Conservation (phyloP, 1,284 basidiomycete species). For the Ustilago xerochloae region DNA sequence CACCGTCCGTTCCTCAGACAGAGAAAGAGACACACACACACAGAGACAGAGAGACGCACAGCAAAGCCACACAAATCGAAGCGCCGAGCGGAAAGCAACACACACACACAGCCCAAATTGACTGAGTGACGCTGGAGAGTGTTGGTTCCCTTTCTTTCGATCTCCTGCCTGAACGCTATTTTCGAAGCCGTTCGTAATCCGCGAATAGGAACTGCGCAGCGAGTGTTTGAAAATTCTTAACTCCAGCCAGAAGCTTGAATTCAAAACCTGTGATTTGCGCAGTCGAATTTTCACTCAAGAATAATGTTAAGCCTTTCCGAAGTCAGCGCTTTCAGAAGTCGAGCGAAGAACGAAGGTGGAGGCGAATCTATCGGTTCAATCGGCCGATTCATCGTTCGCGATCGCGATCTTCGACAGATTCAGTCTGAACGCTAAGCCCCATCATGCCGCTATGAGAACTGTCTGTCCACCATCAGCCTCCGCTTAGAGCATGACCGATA, state of each 20-base stretch:
- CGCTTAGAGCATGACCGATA: neutral
- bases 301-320: neutral
- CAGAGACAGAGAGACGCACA: neutral
- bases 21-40: slow-evolving; percentile 8
- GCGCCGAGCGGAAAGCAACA: neutral
- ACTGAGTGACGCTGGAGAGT: neutral
- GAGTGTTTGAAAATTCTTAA: neutral
- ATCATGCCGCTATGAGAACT: too few relatives aligned
- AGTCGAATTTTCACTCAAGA: neutral
- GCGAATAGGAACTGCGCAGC: slow-evolving; percentile 4
- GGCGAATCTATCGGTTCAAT: neutral
- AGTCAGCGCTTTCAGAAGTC: slow-evolving; percentile 6
- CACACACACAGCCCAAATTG: slow-evolving; percentile 2
- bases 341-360: slow-evolving; percentile 4
- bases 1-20: slow-evolving; percentile 2
- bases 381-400: slow-evolving; percentile 10
- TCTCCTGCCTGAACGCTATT: slow-evolving; percentile 16
- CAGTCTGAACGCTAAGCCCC: too few relatives aligned
- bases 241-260: slow-evolving; percentile 6
- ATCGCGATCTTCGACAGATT: neutral
- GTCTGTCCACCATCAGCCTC: neutral
- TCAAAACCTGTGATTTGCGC: neutral
- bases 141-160: slow-evolving; percentile 7
- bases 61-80: neutral
- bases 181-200: slow-evolving; percentile 7